Base-by-base conservation (phyloP, 208 protist genomes). In the Histomonas meleagridis region DNA sequence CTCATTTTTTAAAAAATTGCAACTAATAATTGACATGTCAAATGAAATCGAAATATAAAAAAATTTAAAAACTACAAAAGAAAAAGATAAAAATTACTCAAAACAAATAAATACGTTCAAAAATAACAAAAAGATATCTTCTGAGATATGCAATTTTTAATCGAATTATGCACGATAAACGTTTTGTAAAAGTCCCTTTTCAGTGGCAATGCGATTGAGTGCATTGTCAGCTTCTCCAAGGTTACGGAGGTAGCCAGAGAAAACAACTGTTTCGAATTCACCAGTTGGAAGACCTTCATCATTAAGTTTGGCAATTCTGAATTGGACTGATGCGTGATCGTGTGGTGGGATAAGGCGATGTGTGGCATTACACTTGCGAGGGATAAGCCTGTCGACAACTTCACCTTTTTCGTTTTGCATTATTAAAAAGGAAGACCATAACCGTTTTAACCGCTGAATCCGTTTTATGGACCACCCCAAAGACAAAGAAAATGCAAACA, bases 371-470 rank as follows among this genome's bases (percentile, higher is more conserved):
- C 70, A 79, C 40, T 79, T 79, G 9, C 70, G 28, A 49, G 70
- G 70, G 40, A 79, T 49, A n/a, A 79, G 40, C 32, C 46, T 49
- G 40, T 79, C 70, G 49, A 79, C 70, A 40, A 79, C 26, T 43
- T 79, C 70, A 18, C 70, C 70, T 18, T 32, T 40, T 23, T 79
- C 70, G 70, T 79, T 79, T 79, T 79, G 70, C 70, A 79, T 79
- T n/a, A n/a, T n/a, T n/a, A n/a, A 79, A 79, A 79, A 35, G 70
- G n/a, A 49, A 3, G 70, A 79, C 70, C 70, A 79, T n/a, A 48
- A 23, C 40, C 40, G 40, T 46, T 18, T 49, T n/a, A n/a, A n/a
- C n/a, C n/a, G n/a, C n/a, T n/a, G n/a, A n/a, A n/a, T n/a, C n/a
- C n/a, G n/a, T n/a, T n/a, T n/a, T n/a, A n/a, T n/a, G n/a, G n/a